Base-by-base conservation (phyloP, 306 rosid species). In the Quercus cerris region DNA sequence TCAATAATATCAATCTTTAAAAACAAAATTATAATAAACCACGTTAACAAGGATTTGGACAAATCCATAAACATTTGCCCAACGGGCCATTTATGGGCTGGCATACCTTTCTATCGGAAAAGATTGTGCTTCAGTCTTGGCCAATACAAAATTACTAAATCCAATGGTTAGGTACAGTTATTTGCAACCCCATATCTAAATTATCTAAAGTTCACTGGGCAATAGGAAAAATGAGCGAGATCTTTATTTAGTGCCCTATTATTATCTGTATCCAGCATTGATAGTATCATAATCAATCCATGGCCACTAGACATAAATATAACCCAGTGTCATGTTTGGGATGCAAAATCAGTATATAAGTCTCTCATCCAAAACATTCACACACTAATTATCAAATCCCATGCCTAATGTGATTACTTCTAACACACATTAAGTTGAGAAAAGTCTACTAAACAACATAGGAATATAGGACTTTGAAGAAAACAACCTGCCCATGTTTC, bases 401-500 rank as follows among this genome's bases (percentile, higher is more conserved):
- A 56, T 56, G 72, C 31, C 44, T 28, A 23, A 70, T 1, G 56
- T 38, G n/a, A 49, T 78, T 66, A 13, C 54, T 27, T 33, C 66
- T 55, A 77, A 68, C 66, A 67, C 52, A 66, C 33, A 49, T 58
- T 41, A 67, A 56, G 52, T 62, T 78, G 71, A 77, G 27, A 69
- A 72, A 74, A 54, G 71, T 69, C 70, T 20, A 62, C 69, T 19
- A 10, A 38, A 83, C 69, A 58, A 38, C 71, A 83, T 20, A n/a
- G 27, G 75, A 56, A 78, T 44, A 64, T 28, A 15, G 72, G 52
- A 68, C 52, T 33, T 18, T 3, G 31, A 77, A 70, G 57, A 46
- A 73, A 74, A 77, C 56, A 75, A 96, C 99, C 99, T 96, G 99
- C 67, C 81, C 92, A 56, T 83, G 85, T 72, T 89, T 81, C 86